Evolutionary conservation across 441 rosid species (phyloP), one percentile per base, ranked within the genome.

Genomic region (Eugenia klotzschiana): DNA sequence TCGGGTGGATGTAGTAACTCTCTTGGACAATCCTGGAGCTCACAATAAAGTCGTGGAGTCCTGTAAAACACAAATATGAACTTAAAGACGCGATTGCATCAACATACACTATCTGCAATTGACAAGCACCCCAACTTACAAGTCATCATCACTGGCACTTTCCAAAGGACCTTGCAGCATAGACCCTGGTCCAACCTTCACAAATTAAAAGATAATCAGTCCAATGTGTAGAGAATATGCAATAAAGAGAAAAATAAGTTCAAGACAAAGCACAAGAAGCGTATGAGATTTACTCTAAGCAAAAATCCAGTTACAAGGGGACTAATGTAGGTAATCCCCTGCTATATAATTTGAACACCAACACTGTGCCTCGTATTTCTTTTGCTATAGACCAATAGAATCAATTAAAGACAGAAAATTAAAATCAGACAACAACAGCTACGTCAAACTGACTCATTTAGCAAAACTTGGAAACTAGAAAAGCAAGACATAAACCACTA

Each of bases 151-250:
- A 85, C 94, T 91, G 83, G 90, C 90, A 90, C 91, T 92, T 90
- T 93, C 94, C 91, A 92, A 87, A 79, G 99, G 98, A 85, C 93
- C 98, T 82, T 90, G 94, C 84, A 96, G 82, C 82, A 83, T 83
- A 60, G 99, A 94, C 86, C 98, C 95, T 29, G 93, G 93, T 85
- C 95, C 99, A 91, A 94, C 92, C 99, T 96, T 90, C 90, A 91
- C 43, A 7, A 82, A 53, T 82, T 73, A 60, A 81, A 80, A 89
- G 41, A 83, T 86, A 25, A 83, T 82, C 80, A 86, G 82, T 40
- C 46, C 29, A 64, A 72, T 64, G 56, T 83, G 53, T 40, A 81
- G 25, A 52, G 73, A 37, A 82, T 27, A 86, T 33, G 26, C 29
- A 56, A 40, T 22, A 51, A 40, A n/a, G 57, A 69, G 81, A 60